phyloP scores from a whole-genome alignment of 2,329 filamentous ascomycete species.

The Coleophoma eucalyptorum region DNA sequence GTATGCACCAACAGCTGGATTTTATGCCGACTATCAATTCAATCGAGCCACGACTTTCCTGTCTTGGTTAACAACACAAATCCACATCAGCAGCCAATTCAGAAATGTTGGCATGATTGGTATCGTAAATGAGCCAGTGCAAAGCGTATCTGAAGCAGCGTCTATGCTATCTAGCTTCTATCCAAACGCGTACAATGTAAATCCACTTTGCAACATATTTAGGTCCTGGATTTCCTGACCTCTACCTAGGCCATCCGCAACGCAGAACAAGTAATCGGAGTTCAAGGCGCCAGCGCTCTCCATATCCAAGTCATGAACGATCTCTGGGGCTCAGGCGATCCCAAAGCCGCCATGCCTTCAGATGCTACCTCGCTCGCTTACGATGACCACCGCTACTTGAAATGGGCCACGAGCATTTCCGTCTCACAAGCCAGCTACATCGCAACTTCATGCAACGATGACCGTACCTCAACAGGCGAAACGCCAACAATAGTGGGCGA shows the following conservation, averaged over 20 bases:
- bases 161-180: slow-evolving; percentile 41
- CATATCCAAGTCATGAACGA: slow-evolving; percentile 52
- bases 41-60: slow-evolving; percentile 51
- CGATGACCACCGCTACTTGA: slow-evolving; percentile 52
- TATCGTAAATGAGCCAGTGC: slow-evolving; percentile 54
- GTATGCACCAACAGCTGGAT: slow-evolving; percentile 38
- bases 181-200: slow-evolving; percentile 36
- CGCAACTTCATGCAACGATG: slow-evolving; percentile 41
- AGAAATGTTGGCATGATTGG: slow-evolving; percentile 55
- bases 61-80: slow-evolving; percentile 48
- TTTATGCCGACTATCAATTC: slow-evolving; percentile 55
- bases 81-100: slow-evolving; percentile 42
- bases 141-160: slow-evolving; percentile 28
- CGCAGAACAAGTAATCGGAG: slow-evolving; percentile 39
- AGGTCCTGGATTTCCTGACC: background rate
- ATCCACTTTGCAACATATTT: slow-evolving; percentile 1
- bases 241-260: slow-evolving; percentile 39
- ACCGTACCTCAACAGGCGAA: slow-evolving; percentile 31
- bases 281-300: slow-evolving; percentile 38
- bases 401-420: slow-evolving; percentile 42
- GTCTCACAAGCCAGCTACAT: slow-evolving; percentile 46
- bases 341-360: slow-evolving; percentile 36
- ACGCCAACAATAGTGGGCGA: slow-evolving; percentile 52
- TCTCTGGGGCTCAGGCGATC: slow-evolving; percentile 53
- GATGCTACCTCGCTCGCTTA: slow-evolving; percentile 42